phyloP scores from a whole-genome alignment of 352 stramenopile species.

The Pythium scleroteichum region DNA sequence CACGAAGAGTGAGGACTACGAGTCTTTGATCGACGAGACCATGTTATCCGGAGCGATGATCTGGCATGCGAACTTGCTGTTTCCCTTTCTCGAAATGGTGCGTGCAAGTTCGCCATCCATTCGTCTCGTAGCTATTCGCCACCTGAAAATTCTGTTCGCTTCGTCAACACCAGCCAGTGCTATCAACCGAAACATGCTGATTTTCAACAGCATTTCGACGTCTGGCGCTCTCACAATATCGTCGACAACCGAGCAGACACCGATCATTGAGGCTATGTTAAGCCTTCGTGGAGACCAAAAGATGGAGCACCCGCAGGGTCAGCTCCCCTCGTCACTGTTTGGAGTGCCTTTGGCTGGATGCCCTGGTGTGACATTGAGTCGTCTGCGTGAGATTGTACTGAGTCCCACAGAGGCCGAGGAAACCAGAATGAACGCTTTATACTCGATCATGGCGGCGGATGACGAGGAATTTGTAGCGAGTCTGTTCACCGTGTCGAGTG shows the following conservation, averaged over 20 bases:
- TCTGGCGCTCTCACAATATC: constrained; percentile 67
- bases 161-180: constrained; percentile 42
- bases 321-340: constrained; percentile 45
- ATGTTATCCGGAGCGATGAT: constrained; percentile 33
- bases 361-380: constrained; percentile 55
- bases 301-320: constrained; percentile 20
- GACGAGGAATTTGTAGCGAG: constrained; percentile 69
- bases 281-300: constrained; percentile 60
- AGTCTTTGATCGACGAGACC: constrained; percentile 31
- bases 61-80: constrained; percentile 31
- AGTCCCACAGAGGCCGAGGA: constrained; percentile 59
- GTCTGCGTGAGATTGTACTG: constrained; percentile 65
- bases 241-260: constrained; percentile 74
- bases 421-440: constrained; percentile 67
- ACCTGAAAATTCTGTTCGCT: constrained; percentile 39
- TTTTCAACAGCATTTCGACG: constrained; percentile 78
- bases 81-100: constrained; percentile 39
- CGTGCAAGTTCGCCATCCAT: constrained; percentile 31
- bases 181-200: constrained; percentile 76
- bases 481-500: constrained; percentile 54
- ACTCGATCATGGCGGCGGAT: constrained; percentile 62
- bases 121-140: constrained; percentile 33
- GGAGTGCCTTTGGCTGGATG: constrained; percentile 53
- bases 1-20: constrained; percentile 26
- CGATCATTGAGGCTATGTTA: constrained; percentile 77